Base-by-base conservation (phyloP, 306 rosid species). In the Castanopsis chinensis region DNA sequence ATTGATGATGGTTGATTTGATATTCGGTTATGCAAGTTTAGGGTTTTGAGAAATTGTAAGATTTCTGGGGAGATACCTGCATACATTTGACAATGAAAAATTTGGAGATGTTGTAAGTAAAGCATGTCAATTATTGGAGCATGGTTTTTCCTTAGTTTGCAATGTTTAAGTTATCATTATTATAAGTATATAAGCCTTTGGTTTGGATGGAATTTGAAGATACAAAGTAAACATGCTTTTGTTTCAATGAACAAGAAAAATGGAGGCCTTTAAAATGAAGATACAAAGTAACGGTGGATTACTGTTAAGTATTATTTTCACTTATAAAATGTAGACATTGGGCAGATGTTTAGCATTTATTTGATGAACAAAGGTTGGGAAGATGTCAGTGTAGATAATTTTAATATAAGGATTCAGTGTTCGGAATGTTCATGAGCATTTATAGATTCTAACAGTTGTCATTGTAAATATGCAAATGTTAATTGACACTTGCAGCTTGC, bases 21-120 rank as follows among this genome's bases (percentile, higher is more conserved):
- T 72, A 68, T 59, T 85, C 61, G 8, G 18, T 49, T 58, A 69
- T 82, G 53, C 43, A 15, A 15, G 55, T 78, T 45, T 68, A 94
- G 98, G 93, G 81, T 91, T 82, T 80, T 94, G 80, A 91, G 97
- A 80, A 94, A 84, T 54, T 92, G 97, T 77, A 89, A 92, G 71
- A 89, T 92, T 78, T 84, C 88, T 21, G 97, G 97, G 72, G 83
- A 88, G 85, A 83, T 91, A 69, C 95, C 94, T 45, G 54, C 87
- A 58, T 86, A 90, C 82, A 41, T 92, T 60, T 92, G 93, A 97
- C 78, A 8, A 51, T 80, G 87, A 73, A 51, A 82, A 21, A 2
- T 8, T 23, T 23, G 25, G 25, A 23, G 25, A 23, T 23, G 25
- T 23, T 23, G 25, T 23, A 23, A 23, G 25, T 23, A 76, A 77